A percentile compares a stretch with the other conserved stretches of the same genome.
Conservation (phyloP, 768 basidiomycete genomes). For the Myochromella boudieri region DNA sequence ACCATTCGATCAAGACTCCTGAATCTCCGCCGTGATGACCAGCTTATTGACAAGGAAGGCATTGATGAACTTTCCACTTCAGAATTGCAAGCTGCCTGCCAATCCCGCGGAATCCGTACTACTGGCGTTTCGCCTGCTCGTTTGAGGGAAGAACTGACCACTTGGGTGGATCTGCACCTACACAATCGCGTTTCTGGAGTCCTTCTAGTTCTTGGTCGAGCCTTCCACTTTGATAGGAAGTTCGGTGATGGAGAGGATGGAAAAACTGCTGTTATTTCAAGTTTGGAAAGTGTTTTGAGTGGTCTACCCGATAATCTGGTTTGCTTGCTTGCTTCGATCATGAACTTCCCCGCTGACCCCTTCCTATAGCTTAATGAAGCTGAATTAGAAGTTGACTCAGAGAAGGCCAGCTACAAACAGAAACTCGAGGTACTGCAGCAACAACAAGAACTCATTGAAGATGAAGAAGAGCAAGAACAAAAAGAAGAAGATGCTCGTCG, state of each 20-base stretch:
- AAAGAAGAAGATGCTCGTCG: constrained; percentile 92
- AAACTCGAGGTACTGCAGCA: constrained; percentile 97
- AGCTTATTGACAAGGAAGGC: constrained; percentile 87
- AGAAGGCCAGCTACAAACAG: constrained; percentile 94
- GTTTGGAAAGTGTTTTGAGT: constrained; percentile 87
- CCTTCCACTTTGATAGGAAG: constrained; percentile 89
- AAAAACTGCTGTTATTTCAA: constrained; percentile 75
- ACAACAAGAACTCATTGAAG: constrained; percentile 98
- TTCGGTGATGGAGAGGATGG: constrained; percentile 76
- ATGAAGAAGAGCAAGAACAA: constrained; percentile 97
- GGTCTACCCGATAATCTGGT: constrained; percentile 94
- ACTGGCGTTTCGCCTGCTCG: constrained; percentile 83
- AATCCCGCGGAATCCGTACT: constrained; percentile 91
- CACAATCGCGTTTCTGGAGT: constrained; percentile 92
- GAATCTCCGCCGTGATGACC: constrained; percentile 87
- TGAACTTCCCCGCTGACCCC: constrained; percentile 1
- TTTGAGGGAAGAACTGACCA: constrained; percentile 83
- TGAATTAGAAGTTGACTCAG: constrained; percentile 93
- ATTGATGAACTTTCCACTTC: constrained; percentile 87
- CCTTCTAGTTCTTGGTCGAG: constrained; percentile 88
- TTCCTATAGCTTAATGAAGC: constrained; percentile 85
- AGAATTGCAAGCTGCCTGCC: constrained; percentile 91
- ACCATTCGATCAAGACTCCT: constrained; percentile 82
- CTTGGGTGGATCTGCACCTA: constrained; percentile 92
- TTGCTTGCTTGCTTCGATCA: constrained; percentile 25